phyloP scores from a whole-genome alignment of 345 rosid species.

The Litchi chinensis region DNA sequence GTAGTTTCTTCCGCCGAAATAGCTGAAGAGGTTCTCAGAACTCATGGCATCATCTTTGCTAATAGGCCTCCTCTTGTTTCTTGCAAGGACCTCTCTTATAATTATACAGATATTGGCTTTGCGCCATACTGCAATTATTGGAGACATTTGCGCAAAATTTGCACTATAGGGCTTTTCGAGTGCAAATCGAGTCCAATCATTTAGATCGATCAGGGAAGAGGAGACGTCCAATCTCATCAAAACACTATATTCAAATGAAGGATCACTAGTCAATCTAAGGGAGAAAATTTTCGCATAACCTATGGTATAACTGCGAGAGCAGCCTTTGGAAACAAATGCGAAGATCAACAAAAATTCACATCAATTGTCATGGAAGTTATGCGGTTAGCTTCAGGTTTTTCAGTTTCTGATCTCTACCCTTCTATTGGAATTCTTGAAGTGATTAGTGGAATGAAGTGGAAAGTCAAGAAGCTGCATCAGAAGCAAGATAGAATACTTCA shows the following conservation, averaged over 20 bases:
- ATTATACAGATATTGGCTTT: no score
- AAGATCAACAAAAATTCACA: constrained; percentile 16
- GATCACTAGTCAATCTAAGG: constrained; percentile 23
- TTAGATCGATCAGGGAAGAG: constrained; percentile 11
- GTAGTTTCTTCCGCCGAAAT: no score
- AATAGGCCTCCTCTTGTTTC: no score
- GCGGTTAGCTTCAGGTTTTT: constrained; percentile 29
- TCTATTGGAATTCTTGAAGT: constrained; percentile 21
- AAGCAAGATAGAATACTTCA: constrained; percentile 29
- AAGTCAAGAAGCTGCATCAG: constrained; percentile 19
- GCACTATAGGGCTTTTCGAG: no score
- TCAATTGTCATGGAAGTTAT: constrained; percentile 27
- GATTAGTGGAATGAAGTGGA: constrained; percentile 23
- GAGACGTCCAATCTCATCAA: constrained; percentile 25
- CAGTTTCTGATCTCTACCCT: constrained; percentile 35
- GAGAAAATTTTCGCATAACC: constrained; percentile 15
- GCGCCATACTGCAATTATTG: no score
- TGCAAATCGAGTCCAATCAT: background rate
- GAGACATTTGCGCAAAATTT: no score
- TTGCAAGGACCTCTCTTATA: no score
- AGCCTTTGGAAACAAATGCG: constrained; percentile 37
- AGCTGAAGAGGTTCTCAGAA: no score
- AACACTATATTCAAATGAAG: background rate
- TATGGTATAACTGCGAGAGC: constrained; percentile 31
- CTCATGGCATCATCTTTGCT: no score